A percentile compares a stretch with the other conserved stretches of the same genome.
phyloP scores from a whole-genome alignment of 2,329 filamentous ascomycete species.

The Fusarium subglutinans region DNA sequence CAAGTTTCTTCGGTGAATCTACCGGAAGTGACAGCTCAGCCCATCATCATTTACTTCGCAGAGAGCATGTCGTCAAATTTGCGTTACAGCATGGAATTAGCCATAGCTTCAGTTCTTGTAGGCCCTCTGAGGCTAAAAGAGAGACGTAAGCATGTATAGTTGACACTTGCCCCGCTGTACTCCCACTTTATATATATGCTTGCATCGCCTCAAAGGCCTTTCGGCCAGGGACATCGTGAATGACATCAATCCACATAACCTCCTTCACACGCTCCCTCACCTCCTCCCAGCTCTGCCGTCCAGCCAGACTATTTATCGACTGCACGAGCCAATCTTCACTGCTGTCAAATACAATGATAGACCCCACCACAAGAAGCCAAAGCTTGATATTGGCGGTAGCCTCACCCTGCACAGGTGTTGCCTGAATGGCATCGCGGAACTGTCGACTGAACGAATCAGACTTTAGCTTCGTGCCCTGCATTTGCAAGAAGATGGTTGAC shows the following conservation, averaged over 20 bases:
- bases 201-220: constrained; percentile 1
- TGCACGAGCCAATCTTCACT: constrained; percentile 38
- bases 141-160: fast-evolving
- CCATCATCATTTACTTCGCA: no score
- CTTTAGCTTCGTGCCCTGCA: constrained; percentile 26
- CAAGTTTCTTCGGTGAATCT: fast-evolving
- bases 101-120: neutral
- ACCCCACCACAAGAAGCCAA: constrained; percentile 41
- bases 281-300: constrained; percentile 33
- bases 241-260: constrained; percentile 42
- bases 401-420: neutral
- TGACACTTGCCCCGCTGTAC: neutral
- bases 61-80: no score
- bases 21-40: no score
- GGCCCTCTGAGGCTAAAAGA: neutral
- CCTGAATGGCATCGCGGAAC: constrained; percentile 23
- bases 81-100: neutral
- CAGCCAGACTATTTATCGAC: constrained; percentile 20
- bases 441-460: constrained; percentile 22
- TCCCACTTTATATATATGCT: neutral
- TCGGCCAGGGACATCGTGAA: constrained; percentile 36
- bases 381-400: constrained; percentile 33
- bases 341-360: constrained; percentile 34
- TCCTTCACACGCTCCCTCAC: constrained; percentile 27
- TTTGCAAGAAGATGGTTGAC: constrained; percentile 42